phyloP scores from a whole-genome alignment of 306 rosid species.

The Castanea crenata region DNA sequence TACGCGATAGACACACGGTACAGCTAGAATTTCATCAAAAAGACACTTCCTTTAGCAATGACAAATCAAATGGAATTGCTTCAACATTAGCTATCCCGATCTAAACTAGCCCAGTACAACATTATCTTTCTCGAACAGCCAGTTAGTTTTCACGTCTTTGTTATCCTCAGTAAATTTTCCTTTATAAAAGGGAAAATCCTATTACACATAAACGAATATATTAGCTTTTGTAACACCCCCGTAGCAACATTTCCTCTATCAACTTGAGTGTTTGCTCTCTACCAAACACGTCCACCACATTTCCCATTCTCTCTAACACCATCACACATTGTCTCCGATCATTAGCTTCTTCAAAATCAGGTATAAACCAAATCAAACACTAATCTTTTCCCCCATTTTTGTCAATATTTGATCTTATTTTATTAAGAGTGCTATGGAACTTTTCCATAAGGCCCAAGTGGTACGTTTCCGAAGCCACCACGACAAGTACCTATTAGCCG shows the following conservation, averaged over 20 bases:
- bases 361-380: not conserved
- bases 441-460: constrained; percentile 59
- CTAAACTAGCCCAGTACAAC: no score
- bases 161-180: no score
- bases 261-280: not conserved
- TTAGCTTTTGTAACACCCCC: no score
- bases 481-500: constrained; percentile 72
- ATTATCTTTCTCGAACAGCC: no score
- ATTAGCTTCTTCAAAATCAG: not conserved
- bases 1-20: not conserved
- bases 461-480: constrained; percentile 80
- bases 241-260: no score
- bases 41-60: not conserved
- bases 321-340: not conserved
- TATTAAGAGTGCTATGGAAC: constrained; percentile 49
- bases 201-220: no score
- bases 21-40: not conserved
- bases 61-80: not conserved
- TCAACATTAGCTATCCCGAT: no score
- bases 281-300: not conserved
- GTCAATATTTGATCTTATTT: not conserved
- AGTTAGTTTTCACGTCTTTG: no score
- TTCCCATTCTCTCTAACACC: not conserved
- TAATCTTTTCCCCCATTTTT: not conserved
- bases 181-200: no score